Base-by-base conservation (phyloP, 768 basidiomycete species). In the Panaeolus papilionaceus region DNA sequence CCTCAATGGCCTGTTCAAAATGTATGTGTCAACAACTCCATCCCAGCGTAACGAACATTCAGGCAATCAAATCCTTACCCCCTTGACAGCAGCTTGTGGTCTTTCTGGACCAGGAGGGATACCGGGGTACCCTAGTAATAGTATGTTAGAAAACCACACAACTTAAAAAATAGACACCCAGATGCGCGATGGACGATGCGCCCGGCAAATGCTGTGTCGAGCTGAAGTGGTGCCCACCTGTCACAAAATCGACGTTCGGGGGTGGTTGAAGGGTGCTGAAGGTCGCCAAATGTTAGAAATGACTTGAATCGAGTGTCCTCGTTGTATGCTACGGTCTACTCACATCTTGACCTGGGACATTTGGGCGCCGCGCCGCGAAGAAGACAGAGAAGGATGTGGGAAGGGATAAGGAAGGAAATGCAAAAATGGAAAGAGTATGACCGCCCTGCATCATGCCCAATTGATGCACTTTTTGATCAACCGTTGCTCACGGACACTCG, bases 221-320 rank as follows among this genome's bases (percentile, higher is more conserved):
- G 51, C 37, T 37, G 58, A 61, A 64, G 62, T 62, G 64, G 62
- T 33, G 77, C 85, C 69, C 71, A 90, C 93, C 93, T 74, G 92
- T 88, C 6, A 95, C 92, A 75, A 93, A 95, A 72, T 95, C 93
- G 75, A 94, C 91, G 80, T 95, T 94, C 49, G 93, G 93, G 61
- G 93, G 94, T 9, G 93, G 92, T 68, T 92, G 91, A 70, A 95
- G 84, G 47, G 89, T 92, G 75, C 93, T 95, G 61, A 26, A 39
- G 26, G 54, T 28, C 64, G 28, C 61, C 39, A 58, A 63, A 14
- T 33, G 58, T 72, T 65, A 61, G 66, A 26, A 63, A 68, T 38
- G 28, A 61, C 63, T 39, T 40, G 45, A n/a, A 66, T 26, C 23
- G 9, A 18, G 10, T 23, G 40, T 18, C n/a, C 40, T 42, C 20